Conservation (phyloP, 306 rosid species). For the Lathyrus tuberosus region DNA sequence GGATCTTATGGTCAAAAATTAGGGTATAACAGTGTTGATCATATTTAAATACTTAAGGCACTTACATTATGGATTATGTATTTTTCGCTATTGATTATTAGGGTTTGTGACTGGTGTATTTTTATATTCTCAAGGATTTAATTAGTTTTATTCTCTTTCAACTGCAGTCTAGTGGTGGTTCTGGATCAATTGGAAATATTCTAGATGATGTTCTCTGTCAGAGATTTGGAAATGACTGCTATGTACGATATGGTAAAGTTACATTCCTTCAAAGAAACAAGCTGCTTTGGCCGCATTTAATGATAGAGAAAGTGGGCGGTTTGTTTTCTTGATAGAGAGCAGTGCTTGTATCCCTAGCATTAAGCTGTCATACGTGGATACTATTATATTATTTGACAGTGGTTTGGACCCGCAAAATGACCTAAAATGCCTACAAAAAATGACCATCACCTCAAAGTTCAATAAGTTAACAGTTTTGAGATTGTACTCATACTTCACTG, state of each 20-base stretch:
- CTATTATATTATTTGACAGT: conserved; percentile 71
- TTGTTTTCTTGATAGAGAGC: conserved; percentile 71
- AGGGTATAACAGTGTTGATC: no score
- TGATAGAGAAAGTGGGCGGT: conserved; percentile 56
- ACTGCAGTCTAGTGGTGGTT: conserved; percentile 59
- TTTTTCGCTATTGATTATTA: neutral
- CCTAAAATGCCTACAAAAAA: conserved; percentile 64
- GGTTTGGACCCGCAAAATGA: conserved; percentile 73
- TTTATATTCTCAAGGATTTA: conserved; percentile 34
- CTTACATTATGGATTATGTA: neutral
- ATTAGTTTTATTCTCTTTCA: conserved; percentile 20
- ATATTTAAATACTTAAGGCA: neutral
- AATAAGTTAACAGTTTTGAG: conserved; percentile 63
- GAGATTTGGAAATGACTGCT: conserved; percentile 66
- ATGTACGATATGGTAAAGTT: conserved; percentile 59
- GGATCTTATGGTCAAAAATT: no score
- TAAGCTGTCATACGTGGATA: conserved; percentile 65
- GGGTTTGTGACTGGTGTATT: neutral
- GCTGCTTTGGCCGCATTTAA: conserved; percentile 66
- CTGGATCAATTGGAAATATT: conserved; percentile 69
- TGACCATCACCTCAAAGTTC: conserved; percentile 58
- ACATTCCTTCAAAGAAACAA: conserved; percentile 48
- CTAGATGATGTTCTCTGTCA: conserved; percentile 73
- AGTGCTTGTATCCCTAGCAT: conserved; percentile 68
- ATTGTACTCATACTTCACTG: conserved; percentile 60